Percentiles rank a stretch among this genome's conserved stretches.
Evolutionary conservation across 179 eudicot genomes (phyloP).

Genomic region (Silene noctiflora): DNA sequence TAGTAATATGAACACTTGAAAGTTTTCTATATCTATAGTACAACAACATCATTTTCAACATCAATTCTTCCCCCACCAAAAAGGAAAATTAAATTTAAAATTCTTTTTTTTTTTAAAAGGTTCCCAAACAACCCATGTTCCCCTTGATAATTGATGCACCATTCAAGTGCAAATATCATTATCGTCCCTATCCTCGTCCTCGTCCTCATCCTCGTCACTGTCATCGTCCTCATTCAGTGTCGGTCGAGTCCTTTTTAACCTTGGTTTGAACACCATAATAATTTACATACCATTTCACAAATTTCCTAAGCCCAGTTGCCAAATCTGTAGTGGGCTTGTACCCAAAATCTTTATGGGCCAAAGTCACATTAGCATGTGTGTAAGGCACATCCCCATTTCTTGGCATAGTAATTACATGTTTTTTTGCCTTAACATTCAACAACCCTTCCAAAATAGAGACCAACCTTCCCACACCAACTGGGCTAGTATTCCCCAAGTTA

Average conservation of each 20-base stretch:
- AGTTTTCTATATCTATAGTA: slow-evolving; percentile 35
- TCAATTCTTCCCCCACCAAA: slow-evolving; percentile 14
- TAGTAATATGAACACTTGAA: slow-evolving; percentile 36
- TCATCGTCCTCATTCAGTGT: neutral
- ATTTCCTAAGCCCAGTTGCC: slow-evolving; percentile 51
- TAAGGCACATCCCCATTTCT: slow-evolving; percentile 65
- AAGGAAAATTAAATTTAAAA: slow-evolving; percentile 5
- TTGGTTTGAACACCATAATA: slow-evolving; percentile 54
- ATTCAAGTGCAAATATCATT: neutral
- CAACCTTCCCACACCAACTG: slow-evolving; percentile 49
- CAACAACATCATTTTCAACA: slow-evolving; percentile 24
- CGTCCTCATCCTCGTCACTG: neutral
- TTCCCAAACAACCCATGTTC: neutral
- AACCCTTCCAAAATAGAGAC: slow-evolving; percentile 52
- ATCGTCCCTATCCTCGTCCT: neutral
- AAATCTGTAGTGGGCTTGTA: slow-evolving; percentile 60
- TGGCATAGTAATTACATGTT: slow-evolving; percentile 59
- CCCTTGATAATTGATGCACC: neutral
- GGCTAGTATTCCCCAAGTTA: slow-evolving; percentile 61
- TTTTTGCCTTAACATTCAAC: slow-evolving; percentile 48
- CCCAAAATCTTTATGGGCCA: slow-evolving; percentile 51
- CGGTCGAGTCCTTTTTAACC: slow-evolving; percentile 37
- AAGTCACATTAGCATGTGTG: slow-evolving; percentile 66
- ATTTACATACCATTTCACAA: slow-evolving; percentile 60
- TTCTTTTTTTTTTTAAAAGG: neutral